Conservation (phyloP, 768 basidiomycete species). For the Gloeopeniophorella convolvens region DNA sequence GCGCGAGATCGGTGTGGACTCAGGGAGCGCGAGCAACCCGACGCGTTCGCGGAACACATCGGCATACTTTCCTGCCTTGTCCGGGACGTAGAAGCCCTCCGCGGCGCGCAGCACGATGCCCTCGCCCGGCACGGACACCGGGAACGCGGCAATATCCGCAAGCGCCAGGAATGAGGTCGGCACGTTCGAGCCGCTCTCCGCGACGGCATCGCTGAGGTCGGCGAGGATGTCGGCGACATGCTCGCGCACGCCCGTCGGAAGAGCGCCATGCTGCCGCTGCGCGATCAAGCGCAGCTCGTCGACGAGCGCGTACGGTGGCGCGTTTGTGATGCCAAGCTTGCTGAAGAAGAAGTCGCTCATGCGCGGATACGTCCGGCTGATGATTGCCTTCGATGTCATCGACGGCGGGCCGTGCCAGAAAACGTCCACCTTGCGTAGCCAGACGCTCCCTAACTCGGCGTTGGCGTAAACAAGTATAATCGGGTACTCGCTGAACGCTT, state of each 20-base stretch:
- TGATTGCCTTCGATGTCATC: slow-evolving; percentile 18
- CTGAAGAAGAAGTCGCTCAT: slow-evolving; percentile 19
- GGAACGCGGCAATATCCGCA: slow-evolving; percentile 10
- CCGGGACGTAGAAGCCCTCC: slow-evolving; percentile 23
- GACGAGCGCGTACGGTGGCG: slow-evolving; percentile 15
- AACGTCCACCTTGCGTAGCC: slow-evolving; percentile 15
- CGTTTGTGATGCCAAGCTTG: slow-evolving; percentile 15
- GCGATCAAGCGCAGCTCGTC: slow-evolving; percentile 17
- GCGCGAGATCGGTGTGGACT: neutral
- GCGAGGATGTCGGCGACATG: slow-evolving; percentile 17
- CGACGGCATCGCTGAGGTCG: slow-evolving; percentile 12
- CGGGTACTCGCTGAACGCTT: slow-evolving; percentile 12
- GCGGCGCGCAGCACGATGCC: neutral
- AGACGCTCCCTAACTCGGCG: slow-evolving; percentile 2
- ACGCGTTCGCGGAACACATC: slow-evolving; percentile 13
- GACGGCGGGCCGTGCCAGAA: slow-evolving; percentile 22
- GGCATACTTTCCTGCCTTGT: slow-evolving; percentile 15
- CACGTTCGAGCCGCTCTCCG: neutral
- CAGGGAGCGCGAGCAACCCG: slow-evolving; percentile 13
- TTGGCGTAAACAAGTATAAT: slow-evolving; percentile 14
- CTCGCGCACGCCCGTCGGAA: neutral
- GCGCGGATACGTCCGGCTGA: slow-evolving; percentile 13
- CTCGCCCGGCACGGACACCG: slow-evolving; percentile 1
- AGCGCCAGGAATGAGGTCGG: slow-evolving; percentile 8
- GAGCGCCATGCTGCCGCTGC: neutral